Conservation (phyloP, 352 stramenopile species). For the Globisporangium parvum region DNA sequence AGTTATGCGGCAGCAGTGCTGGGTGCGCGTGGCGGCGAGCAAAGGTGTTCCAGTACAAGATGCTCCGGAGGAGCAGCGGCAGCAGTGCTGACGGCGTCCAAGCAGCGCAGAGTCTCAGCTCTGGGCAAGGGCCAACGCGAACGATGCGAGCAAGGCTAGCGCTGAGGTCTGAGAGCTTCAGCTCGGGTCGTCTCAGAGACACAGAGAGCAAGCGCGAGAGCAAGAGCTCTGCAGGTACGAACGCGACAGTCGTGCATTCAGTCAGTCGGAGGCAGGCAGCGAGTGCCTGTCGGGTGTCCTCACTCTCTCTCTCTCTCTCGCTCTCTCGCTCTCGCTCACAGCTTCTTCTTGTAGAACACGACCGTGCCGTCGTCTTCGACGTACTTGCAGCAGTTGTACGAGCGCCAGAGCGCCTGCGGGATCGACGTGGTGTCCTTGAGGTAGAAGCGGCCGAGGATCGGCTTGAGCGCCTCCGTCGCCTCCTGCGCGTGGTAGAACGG, state of each 20-base stretch:
- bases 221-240: no score
- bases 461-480: slow-evolving; percentile 92
- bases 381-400: slow-evolving; percentile 92
- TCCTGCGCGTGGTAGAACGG: slow-evolving; percentile 97
- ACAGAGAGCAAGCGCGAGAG: no score
- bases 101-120: no score
- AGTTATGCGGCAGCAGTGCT: slow-evolving; percentile 10
- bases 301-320: no score
- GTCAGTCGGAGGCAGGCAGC: no score
- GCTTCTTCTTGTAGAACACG: slow-evolving; percentile 87
- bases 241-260: background rate
- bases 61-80: slow-evolving; percentile 18
- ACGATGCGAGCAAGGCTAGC: no score
- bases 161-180: no score
- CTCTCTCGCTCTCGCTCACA: slow-evolving; percentile 13
- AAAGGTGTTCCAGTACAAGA: slow-evolving; percentile 47
- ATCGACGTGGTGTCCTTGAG: slow-evolving; percentile 92
- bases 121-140: background rate
- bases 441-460: slow-evolving; percentile 93
- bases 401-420: slow-evolving; percentile 88
- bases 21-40: slow-evolving; percentile 9
- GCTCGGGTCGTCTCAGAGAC: no score
- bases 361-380: slow-evolving; percentile 90
- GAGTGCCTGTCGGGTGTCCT: no score
- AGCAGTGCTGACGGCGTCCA: background rate